Conservation (phyloP, 768 basidiomycete species). For the Tylopilus balloui region DNA sequence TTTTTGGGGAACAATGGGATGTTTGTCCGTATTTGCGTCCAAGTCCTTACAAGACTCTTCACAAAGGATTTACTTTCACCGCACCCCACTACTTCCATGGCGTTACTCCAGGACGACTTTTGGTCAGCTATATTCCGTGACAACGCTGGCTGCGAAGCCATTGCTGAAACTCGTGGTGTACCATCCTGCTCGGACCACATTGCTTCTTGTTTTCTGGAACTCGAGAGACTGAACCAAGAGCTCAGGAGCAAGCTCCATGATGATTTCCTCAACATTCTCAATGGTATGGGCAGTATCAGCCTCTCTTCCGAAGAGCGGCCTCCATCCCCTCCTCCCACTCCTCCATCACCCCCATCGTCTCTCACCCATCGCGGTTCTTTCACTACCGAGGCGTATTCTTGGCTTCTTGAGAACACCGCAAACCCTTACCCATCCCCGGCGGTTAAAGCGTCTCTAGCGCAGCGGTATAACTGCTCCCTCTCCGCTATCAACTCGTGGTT, state of each 20-base stretch:
- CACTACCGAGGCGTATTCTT: slow-evolving; percentile 28
- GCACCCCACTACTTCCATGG: background rate
- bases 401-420: slow-evolving; percentile 44
- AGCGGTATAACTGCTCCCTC: slow-evolving; percentile 13
- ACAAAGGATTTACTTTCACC: background rate
- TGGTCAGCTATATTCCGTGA: background rate
- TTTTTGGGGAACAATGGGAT: background rate
- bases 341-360: background rate
- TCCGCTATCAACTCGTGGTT: slow-evolving; percentile 46
- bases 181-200: background rate
- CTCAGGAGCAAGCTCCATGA: background rate
- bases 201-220: background rate
- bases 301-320: background rate
- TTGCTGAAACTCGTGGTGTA: background rate
- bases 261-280: background rate
- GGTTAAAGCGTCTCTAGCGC: slow-evolving; percentile 28
- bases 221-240: background rate
- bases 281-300: background rate
- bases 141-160: background rate
- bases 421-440: slow-evolving; percentile 45
- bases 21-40: background rate
- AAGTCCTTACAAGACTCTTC: background rate
- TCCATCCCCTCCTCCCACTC: background rate
- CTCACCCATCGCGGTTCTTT: background rate
- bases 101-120: background rate